Evolutionary conservation across 2,329 filamentous ascomycete genomes (phyloP).

Genomic region (Cordyceps sp.): DNA sequence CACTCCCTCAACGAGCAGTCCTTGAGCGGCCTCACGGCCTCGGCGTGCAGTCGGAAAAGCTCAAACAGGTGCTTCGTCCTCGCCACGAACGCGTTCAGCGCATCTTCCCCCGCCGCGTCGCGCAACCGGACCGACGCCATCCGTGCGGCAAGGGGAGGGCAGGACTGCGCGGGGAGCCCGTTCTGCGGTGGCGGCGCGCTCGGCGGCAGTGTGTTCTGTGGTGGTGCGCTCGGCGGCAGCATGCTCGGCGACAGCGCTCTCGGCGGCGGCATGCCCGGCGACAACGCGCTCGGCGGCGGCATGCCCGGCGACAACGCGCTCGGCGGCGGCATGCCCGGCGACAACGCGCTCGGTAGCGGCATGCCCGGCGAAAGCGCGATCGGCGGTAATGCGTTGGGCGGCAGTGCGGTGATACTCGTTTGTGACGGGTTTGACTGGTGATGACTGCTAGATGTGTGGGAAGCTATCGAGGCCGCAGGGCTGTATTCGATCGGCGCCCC

Average conservation of each 20-base stretch:
- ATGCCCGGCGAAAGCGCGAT: too few species aligned
- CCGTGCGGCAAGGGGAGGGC: slow-evolving; percentile 11
- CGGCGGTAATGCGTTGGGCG: too few species aligned
- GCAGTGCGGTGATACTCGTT: slow-evolving; percentile 6
- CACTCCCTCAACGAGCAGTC: slow-evolving; percentile 49
- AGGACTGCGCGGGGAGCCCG: slow-evolving; percentile 4
- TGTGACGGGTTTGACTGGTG: slow-evolving; percentile 7
- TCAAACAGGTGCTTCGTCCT: slow-evolving; percentile 60
- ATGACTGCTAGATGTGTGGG: slow-evolving; percentile 13
- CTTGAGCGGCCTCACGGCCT: slow-evolving; percentile 50
- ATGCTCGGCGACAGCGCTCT: too few species aligned
- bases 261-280: too few species aligned
- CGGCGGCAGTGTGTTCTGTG: too few species aligned
- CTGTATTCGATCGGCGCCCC: slow-evolving; percentile 20
- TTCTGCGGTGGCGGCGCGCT: slow-evolving; percentile 11
- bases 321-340: too few species aligned
- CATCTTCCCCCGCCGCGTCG: slow-evolving; percentile 39
- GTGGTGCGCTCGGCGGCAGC: too few species aligned
- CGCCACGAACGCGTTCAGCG: slow-evolving; percentile 50
- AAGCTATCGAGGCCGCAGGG: slow-evolving; percentile 20
- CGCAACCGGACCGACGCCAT: slow-evolving; percentile 21
- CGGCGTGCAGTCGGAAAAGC: slow-evolving; percentile 62
- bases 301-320: too few species aligned
- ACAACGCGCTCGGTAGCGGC: too few species aligned
- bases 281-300: too few species aligned